phyloP scores from a whole-genome alignment of 1,284 basidiomycete species.

The Xerocomus cyaneibrunnescens region DNA sequence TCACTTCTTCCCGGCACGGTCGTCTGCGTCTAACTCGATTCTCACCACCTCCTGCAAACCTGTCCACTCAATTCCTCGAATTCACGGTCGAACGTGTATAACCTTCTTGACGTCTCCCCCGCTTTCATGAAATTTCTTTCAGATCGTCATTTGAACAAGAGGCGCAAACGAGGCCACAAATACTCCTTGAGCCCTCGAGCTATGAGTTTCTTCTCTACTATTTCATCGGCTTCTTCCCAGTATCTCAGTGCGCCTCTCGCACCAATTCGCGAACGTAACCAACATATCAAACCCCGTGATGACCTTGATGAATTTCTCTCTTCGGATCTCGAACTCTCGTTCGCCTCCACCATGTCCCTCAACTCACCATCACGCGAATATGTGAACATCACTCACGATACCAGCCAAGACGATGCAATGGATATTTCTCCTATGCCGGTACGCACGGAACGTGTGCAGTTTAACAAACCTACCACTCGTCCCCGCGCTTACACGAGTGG shows the following conservation, averaged over 20 bases:
- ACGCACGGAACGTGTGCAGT: slow-evolving; percentile 30
- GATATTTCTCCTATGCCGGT: slow-evolving; percentile 71
- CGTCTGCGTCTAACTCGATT: slow-evolving; percentile 5
- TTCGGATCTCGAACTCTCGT: slow-evolving; percentile 74
- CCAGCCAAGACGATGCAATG: slow-evolving; percentile 60
- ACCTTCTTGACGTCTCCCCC: slow-evolving; percentile 1
- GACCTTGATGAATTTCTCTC: slow-evolving; percentile 66
- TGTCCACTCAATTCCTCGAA: slow-evolving; percentile 1
- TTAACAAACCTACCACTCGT: slow-evolving; percentile 38
- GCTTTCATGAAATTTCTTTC: slow-evolving; percentile 23
- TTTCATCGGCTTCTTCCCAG: slow-evolving; percentile 40
- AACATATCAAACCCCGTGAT: slow-evolving; percentile 42
- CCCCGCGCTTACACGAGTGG: slow-evolving; percentile 61
- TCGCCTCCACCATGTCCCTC: slow-evolving; percentile 76
- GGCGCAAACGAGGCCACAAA: slow-evolving; percentile 42
- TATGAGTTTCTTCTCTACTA: slow-evolving; percentile 52
- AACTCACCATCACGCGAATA: slow-evolving; percentile 60
- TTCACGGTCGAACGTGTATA: slow-evolving; percentile 13
- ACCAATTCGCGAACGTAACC: slow-evolving; percentile 48
- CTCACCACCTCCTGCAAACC: neutral
- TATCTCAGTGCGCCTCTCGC: slow-evolving; percentile 53
- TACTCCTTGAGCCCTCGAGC: slow-evolving; percentile 30
- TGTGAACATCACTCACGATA: slow-evolving; percentile 45
- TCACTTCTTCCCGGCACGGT: slow-evolving; percentile 2
- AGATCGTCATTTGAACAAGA: slow-evolving; percentile 42